Conservation (phyloP, 2,329 filamentous ascomycete genomes). For the Sarocladium kiliense region DNA sequence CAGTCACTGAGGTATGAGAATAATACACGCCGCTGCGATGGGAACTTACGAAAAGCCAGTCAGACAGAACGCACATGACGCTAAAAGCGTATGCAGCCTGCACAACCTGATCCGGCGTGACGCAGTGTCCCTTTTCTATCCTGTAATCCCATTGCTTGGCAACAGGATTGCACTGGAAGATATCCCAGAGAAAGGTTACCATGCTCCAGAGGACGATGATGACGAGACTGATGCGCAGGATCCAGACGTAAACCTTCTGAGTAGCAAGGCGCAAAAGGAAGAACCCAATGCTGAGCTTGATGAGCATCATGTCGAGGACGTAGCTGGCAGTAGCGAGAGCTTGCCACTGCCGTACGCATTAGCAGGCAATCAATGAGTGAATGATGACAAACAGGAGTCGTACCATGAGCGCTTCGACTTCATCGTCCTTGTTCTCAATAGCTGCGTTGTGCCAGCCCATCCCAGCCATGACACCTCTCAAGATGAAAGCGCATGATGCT, state of each 20-base stretch:
- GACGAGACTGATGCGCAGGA: constrained; percentile 38
- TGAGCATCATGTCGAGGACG: constrained; percentile 49
- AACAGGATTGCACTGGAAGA: constrained; percentile 46
- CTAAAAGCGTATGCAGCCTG: constrained; percentile 46
- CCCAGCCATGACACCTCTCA: constrained; percentile 36
- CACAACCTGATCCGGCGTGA: constrained; percentile 37
- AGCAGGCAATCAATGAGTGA: not conserved
- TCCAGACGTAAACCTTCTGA: constrained; percentile 41
- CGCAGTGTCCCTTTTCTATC: constrained; percentile 37
- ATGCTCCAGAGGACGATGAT: constrained; percentile 42
- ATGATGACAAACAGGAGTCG: constrained; percentile 5
- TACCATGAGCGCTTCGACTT: constrained; percentile 42
- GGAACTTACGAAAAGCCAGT: constrained; percentile 44
- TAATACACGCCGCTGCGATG: not conserved
- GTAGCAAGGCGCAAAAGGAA: constrained; percentile 45
- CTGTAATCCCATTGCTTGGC: constrained; percentile 49
- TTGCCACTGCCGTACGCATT: constrained; percentile 35
- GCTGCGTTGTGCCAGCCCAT: constrained; percentile 43
- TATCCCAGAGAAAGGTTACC: constrained; percentile 46
- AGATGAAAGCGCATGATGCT: constrained; percentile 39
- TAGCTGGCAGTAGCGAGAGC: constrained; percentile 46
- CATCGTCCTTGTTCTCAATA: constrained; percentile 31
- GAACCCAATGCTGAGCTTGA: constrained; percentile 51
- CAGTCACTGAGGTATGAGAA: not conserved
- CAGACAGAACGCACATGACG: constrained; percentile 46